phyloP scores from a whole-genome alignment of 495 filamentous ascomycete species.

The Tuber calosporum region DNA sequence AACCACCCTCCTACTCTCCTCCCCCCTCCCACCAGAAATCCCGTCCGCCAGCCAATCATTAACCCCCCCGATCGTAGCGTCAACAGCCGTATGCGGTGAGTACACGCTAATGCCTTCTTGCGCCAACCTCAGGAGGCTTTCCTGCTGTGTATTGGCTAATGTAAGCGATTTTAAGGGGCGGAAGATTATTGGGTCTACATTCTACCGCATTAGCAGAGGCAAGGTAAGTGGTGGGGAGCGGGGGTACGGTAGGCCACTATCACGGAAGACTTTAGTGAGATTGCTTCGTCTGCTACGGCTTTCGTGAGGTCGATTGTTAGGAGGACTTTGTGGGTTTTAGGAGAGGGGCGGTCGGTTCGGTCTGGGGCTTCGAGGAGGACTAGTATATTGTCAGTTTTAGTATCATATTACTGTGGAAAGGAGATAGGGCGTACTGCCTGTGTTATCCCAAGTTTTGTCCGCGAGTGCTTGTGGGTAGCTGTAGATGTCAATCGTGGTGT shows the following conservation, averaged over 20 bases:
- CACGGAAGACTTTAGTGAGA: conserved; percentile 63
- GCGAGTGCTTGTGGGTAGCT: conserved; percentile 77
- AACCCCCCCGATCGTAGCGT: conserved; percentile 77
- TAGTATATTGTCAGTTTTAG: conserved; percentile 36
- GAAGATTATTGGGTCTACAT: conserved; percentile 89
- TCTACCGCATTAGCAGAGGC: conserved; percentile 7
- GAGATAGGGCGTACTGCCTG: conserved; percentile 58
- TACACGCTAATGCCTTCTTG: conserved; percentile 69
- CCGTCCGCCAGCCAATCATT: conserved; percentile 95
- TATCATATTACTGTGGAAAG: background rate
- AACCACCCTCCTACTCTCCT: conserved; percentile 45
- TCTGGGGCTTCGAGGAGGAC: conserved; percentile 69
- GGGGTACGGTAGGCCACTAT: conserved; percentile 77
- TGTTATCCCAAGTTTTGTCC: conserved; percentile 90
- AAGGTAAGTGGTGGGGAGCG: conserved; percentile 17
- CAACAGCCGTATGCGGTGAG: conserved; percentile 87
- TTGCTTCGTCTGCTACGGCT: conserved; percentile 85
- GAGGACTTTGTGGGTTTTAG: conserved; percentile 64
- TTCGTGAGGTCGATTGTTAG: conserved; percentile 87
- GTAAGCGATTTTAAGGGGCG: conserved; percentile 79
- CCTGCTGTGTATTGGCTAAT: conserved; percentile 75
- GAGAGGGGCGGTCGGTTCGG: conserved; percentile 7
- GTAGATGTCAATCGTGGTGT: background rate
- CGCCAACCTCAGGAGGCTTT: conserved; percentile 71
- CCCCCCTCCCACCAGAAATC: conserved; percentile 51